Evolutionary conservation across 148 eudicot species (phyloP).

Genomic region (Silene conica): DNA sequence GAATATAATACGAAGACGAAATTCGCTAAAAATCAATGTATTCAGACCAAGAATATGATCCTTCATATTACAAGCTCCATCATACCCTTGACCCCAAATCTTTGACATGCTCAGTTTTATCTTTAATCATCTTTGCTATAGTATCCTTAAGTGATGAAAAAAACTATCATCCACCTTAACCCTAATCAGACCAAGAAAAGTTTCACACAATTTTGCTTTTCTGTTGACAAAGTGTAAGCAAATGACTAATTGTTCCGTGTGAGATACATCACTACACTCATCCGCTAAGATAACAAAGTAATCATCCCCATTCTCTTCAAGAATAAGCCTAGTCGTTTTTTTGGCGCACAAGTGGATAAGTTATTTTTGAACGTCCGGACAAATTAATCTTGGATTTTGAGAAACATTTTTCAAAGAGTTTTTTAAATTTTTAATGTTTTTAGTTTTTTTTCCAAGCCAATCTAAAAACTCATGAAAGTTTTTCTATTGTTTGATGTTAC

Average conservation of each 20-base stretch:
- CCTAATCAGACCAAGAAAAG: background rate
- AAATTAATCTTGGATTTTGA: background rate
- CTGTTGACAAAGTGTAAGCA: background rate
- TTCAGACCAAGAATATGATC: background rate
- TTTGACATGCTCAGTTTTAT: background rate
- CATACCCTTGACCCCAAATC: no score
- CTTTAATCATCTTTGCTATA: background rate
- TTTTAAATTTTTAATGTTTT: background rate
- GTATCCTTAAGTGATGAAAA: background rate
- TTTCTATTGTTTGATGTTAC: background rate
- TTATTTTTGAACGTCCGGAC: background rate
- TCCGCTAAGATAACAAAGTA: background rate
- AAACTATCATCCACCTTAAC: background rate
- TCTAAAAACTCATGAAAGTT: constrained; percentile 2
- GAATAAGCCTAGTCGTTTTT: no score
- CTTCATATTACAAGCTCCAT: constrained; percentile 4
- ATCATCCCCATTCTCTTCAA: background rate
- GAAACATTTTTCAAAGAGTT: background rate
- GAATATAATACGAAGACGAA: background rate
- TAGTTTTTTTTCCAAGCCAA: no score
- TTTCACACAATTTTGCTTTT: background rate
- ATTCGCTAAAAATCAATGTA: background rate
- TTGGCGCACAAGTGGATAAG: background rate
- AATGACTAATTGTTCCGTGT: background rate
- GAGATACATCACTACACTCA: background rate